phyloP scores from a whole-genome alignment of 2,329 filamentous ascomycete genomes.

The Chrysoporthe puriensis region DNA sequence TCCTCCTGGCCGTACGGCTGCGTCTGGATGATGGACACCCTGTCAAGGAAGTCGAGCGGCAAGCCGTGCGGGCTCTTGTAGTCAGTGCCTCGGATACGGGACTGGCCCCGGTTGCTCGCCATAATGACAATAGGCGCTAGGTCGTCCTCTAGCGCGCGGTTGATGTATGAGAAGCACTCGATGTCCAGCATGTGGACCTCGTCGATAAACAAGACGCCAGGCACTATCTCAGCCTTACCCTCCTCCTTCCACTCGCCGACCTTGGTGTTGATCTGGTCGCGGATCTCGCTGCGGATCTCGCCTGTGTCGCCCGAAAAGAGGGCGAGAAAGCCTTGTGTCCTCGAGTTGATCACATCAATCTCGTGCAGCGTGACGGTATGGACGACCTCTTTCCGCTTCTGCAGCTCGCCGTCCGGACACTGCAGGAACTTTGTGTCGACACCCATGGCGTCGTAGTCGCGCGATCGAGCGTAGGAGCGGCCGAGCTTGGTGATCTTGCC shows the following conservation, averaged over 20 bases:
- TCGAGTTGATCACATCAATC: constrained; percentile 98
- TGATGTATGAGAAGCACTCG: constrained; percentile 98
- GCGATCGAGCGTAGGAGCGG: constrained; percentile 88
- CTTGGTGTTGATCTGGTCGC: constrained; percentile 99
- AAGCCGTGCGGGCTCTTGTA: constrained; percentile 93
- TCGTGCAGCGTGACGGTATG: constrained; percentile 97
- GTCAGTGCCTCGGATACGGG: constrained; percentile 89
- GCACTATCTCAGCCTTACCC: constrained; percentile 97
- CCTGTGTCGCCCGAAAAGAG: constrained; percentile 98
- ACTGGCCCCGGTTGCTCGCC: constrained; percentile 94
- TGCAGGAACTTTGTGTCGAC: constrained; percentile 98
- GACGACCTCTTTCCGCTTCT: constrained; percentile 95
- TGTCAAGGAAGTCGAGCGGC: constrained; percentile 93
- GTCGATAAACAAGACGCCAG: constrained; percentile 96
- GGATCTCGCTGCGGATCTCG: constrained; percentile 95
- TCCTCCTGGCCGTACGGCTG: constrained; percentile 81
- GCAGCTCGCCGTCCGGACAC: constrained; percentile 95
- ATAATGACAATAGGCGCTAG: constrained; percentile 98
- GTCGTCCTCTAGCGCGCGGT: constrained; percentile 92
- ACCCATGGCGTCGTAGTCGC: constrained; percentile 99
- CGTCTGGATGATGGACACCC: constrained; percentile 95
- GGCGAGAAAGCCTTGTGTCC: constrained; percentile 96
- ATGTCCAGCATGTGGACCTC: constrained; percentile 99
- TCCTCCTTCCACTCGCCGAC: constrained; percentile 99
- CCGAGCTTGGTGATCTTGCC: constrained; percentile 98